A percentile compares a stretch with the other conserved stretches of the same genome.
These are phyloP conservation scores for Penicillium sp. DNA, from an alignment of 2,329 filamentous ascomycete genomes.

Conservation along the genomic window DNA sequence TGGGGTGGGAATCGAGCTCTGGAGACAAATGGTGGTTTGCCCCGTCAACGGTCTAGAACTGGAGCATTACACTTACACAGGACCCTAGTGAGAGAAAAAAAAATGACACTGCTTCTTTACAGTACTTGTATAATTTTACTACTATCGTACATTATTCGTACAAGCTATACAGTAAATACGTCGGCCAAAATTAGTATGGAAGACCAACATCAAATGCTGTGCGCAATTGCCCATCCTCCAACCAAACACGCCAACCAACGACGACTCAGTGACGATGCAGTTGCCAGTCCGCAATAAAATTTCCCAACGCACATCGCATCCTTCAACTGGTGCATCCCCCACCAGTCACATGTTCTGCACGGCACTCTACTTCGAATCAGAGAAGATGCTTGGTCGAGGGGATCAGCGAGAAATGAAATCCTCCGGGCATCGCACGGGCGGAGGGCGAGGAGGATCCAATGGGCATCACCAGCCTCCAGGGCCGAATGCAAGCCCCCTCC, in stretches of 20 bases:
- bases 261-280: slow-evolving; percentile 24
- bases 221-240: slow-evolving; percentile 6
- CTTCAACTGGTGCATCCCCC: slow-evolving; percentile 8
- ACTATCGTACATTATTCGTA: too few relatives aligned
- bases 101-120: background rate
- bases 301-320: slow-evolving; percentile 12
- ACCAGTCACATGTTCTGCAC: slow-evolving; percentile 21
- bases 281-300: slow-evolving; percentile 25
- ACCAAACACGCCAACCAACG: slow-evolving; percentile 6
- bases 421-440: slow-evolving; percentile 11
- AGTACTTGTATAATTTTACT: too few relatives aligned
- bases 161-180: background rate
- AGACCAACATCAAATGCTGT: background rate
- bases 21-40: background rate
- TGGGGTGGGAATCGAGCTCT: background rate
- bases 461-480: background rate
- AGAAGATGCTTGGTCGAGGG: background rate
- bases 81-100: background rate
- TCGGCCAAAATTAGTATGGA: background rate
- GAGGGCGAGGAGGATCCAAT: slow-evolving; percentile 14
- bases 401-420: slow-evolving; percentile 10
- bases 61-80: background rate
- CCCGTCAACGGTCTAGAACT: slow-evolving; percentile 6
- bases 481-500: slow-evolving; percentile 26
- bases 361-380: background rate